These are phyloP conservation scores for Aureobasidium sp. DNA, from an alignment of 2,329 filamentous ascomycete genomes.

Conservation along the genomic window DNA sequence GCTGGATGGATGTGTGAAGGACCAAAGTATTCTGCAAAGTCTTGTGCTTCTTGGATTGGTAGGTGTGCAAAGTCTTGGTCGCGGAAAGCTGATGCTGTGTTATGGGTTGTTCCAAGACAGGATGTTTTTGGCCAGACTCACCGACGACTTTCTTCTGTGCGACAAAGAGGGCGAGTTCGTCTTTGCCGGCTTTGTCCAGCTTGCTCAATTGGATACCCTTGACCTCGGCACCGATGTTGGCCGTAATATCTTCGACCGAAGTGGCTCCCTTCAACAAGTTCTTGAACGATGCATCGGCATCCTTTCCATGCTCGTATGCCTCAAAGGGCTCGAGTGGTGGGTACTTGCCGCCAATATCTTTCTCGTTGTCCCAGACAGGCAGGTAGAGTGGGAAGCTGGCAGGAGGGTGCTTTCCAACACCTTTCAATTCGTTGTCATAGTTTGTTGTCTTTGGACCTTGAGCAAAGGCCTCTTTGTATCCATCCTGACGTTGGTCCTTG, in stretches of 20 bases:
- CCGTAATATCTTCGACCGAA: slow-evolving; percentile 55
- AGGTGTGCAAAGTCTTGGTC: slow-evolving; percentile 61
- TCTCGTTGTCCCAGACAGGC: slow-evolving; percentile 27
- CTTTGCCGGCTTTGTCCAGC: slow-evolving; percentile 61
- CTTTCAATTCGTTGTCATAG: slow-evolving; percentile 48
- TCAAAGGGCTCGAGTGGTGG: slow-evolving; percentile 62
- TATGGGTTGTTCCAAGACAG: background rate
- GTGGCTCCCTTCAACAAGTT: slow-evolving; percentile 54
- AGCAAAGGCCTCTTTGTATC: slow-evolving; percentile 39
- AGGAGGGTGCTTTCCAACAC: slow-evolving; percentile 46
- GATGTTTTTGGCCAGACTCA: slow-evolving; percentile 24
- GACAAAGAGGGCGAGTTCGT: slow-evolving; percentile 69
- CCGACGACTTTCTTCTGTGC: slow-evolving; percentile 70
- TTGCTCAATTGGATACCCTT: slow-evolving; percentile 63
- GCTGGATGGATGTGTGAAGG: slow-evolving; percentile 77
- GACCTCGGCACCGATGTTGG: slow-evolving; percentile 67
- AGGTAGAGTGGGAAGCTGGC: slow-evolving; percentile 63
- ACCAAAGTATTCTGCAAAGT: slow-evolving; percentile 69
- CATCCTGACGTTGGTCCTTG: slow-evolving; percentile 10
- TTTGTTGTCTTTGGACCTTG: slow-evolving; percentile 38
- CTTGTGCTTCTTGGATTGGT: slow-evolving; percentile 61
- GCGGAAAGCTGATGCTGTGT: slow-evolving; percentile 51
- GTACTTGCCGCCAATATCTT: slow-evolving; percentile 37
- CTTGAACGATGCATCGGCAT: slow-evolving; percentile 62
- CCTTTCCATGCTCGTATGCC: slow-evolving; percentile 68